Percentiles rank a stretch among this genome's conserved stretches.
These are phyloP conservation scores for Rhizopogon salebrosus DNA, from an alignment of 768 basidiomycete genomes.

Conservation along the genomic window DNA sequence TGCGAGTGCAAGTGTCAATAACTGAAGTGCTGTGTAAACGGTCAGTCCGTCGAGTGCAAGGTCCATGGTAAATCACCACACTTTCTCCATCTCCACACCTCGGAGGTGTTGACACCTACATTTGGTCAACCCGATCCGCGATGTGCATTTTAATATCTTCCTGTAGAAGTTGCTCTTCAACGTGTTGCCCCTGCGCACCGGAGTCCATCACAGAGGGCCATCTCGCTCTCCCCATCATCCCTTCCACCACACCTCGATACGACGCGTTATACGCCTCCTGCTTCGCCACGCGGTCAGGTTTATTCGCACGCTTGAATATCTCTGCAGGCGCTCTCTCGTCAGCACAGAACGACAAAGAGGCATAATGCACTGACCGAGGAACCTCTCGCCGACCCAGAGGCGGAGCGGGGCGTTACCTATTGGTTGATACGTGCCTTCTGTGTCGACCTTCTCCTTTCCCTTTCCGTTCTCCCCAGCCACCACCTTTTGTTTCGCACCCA, in stretches of 20 bases:
- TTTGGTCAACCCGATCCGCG: not conserved
- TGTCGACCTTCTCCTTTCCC: not conserved
- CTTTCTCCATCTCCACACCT: too few species aligned
- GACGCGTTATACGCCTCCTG: slow-evolving; percentile 41
- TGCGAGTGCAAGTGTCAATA: too few species aligned
- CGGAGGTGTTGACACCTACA: not conserved
- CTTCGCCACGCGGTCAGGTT: slow-evolving; percentile 39
- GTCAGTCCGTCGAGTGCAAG: too few species aligned
- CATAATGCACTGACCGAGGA: slow-evolving; percentile 45
- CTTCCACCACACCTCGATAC: slow-evolving; percentile 20
- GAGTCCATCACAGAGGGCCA: not conserved
- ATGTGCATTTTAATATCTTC: not conserved
- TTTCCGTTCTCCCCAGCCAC: slow-evolving; percentile 2
- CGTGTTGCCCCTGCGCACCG: not conserved
- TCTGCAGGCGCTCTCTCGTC: slow-evolving; percentile 31
- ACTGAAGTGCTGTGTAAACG: too few species aligned
- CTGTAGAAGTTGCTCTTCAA: too few species aligned
- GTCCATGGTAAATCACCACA: not conserved
- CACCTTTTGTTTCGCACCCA: slow-evolving; percentile 40
- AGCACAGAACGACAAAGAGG: not conserved
- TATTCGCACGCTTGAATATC: slow-evolving; percentile 51
- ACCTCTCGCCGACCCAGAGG: slow-evolving; percentile 69
- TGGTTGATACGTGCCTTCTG: slow-evolving; percentile 18
- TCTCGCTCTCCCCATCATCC: slow-evolving; percentile 1
- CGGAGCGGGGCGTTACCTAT: slow-evolving; percentile 62